A percentile compares a stretch with the other conserved stretches of the same genome.
Evolutionary conservation across 306 rosid genomes (phyloP).

Genomic region (Cicer yamashitae): DNA sequence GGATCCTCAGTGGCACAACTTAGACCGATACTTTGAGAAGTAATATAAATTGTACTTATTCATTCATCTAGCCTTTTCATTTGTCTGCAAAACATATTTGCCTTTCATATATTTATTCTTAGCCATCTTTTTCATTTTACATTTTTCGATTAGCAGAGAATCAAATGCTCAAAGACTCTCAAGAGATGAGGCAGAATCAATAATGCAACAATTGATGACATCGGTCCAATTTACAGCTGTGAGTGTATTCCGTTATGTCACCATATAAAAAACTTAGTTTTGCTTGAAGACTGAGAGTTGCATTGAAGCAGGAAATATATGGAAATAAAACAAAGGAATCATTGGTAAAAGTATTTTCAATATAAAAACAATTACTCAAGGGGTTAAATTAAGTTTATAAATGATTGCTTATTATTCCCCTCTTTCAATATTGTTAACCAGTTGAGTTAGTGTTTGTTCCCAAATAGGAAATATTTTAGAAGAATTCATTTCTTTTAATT

Average conservation of each 20-base stretch:
- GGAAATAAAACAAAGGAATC: conserved; percentile 16
- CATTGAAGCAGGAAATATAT: conserved; percentile 16
- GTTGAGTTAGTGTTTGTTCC: not conserved
- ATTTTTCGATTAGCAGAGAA: conserved; percentile 59
- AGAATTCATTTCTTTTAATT: not conserved
- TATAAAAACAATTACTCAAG: conserved; percentile 16
- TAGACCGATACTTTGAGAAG: conserved; percentile 90
- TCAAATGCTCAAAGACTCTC: conserved; percentile 58
- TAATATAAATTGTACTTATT: conserved; percentile 51
- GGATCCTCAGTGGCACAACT: conserved; percentile 92
- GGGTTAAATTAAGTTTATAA: conserved; percentile 22
- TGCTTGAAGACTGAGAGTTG: conserved; percentile 25
- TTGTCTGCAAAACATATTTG: conserved; percentile 9
- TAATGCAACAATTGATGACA: conserved; percentile 67
- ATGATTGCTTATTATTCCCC: conserved; percentile 17
- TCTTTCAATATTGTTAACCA: conserved; percentile 17
- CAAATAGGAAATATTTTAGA: conserved; percentile 4
- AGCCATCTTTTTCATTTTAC: conserved; percentile 26
- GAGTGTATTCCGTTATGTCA: conserved; percentile 47
- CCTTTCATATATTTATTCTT: conserved; percentile 31
- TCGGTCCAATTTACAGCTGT: conserved; percentile 78
- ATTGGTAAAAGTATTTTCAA: conserved; percentile 16
- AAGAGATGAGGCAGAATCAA: conserved; percentile 64
- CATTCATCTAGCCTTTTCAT: conserved; percentile 34
- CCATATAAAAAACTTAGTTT: conserved; percentile 19